phyloP scores from a whole-genome alignment of 2,329 filamentous ascomycete genomes.

The Botrytis aclada region DNA sequence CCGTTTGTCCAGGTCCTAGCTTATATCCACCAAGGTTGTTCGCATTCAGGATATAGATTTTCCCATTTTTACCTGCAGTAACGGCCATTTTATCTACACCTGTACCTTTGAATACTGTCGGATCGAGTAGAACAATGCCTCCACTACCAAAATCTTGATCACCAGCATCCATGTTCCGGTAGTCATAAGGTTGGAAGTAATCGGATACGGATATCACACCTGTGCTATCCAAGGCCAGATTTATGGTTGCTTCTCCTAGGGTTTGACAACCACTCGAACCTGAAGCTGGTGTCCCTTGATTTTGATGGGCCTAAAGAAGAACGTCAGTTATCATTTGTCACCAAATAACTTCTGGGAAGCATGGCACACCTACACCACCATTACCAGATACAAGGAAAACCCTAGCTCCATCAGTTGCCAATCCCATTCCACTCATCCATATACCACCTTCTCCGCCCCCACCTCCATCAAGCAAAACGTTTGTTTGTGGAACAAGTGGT shows the following conservation, averaged over 20 bases:
- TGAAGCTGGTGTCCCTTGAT: slow-evolving; percentile 37
- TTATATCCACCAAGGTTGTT: slow-evolving; percentile 45
- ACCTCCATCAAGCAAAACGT: slow-evolving; percentile 34
- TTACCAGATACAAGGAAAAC: slow-evolving; percentile 39
- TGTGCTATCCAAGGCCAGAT: slow-evolving; percentile 40
- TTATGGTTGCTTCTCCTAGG: slow-evolving; percentile 46
- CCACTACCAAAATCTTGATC: slow-evolving; percentile 43
- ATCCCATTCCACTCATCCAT: slow-evolving; percentile 40
- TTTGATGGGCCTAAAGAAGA: slow-evolving; percentile 34
- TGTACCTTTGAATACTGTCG: slow-evolving; percentile 38
- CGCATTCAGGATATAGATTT: slow-evolving; percentile 42
- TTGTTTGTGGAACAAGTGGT: slow-evolving; percentile 32
- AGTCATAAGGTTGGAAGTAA: slow-evolving; percentile 45
- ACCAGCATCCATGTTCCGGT: slow-evolving; percentile 39
- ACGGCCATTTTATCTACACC: slow-evolving; percentile 40
- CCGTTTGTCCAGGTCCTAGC: slow-evolving; percentile 39
- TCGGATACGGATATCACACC: slow-evolving; percentile 39
- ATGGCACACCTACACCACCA: slow-evolving; percentile 25
- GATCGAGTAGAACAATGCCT: slow-evolving; percentile 39
- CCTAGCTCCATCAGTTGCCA: slow-evolving; percentile 36
- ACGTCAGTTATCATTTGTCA: background rate
- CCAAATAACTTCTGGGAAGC: background rate
- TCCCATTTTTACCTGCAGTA: slow-evolving; percentile 42
- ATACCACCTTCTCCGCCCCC: slow-evolving; percentile 40
- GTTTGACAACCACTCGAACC: slow-evolving; percentile 37